Percentiles rank a stretch among this genome's conserved stretches.
These are phyloP conservation scores for Cladosporium sp. DNA, from an alignment of 2,329 filamentous ascomycete species.

Conservation along the genomic window DNA sequence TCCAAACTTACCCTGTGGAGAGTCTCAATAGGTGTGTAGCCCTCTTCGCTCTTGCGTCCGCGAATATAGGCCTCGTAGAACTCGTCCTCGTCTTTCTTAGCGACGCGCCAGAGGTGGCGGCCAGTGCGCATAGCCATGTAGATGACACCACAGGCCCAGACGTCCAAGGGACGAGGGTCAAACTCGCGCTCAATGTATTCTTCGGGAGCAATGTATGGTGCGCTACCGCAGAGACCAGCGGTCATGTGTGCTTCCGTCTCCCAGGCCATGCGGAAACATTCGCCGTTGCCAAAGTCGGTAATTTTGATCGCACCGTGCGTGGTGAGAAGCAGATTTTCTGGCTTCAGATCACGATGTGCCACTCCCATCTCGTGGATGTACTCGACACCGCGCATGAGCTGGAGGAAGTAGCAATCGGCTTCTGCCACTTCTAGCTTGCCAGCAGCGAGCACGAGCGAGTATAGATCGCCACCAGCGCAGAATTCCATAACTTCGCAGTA, in stretches of 20 bases:
- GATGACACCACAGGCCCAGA: conserved; percentile 98
- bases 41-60: conserved; percentile 89
- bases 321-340: conserved; percentile 92
- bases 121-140: conserved; percentile 99
- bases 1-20: conserved; percentile 77
- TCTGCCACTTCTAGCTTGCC: conserved; percentile 90
- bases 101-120: conserved; percentile 93
- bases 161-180: conserved; percentile 93
- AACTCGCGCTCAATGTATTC: conserved; percentile 96
- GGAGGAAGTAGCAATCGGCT: conserved; percentile 98
- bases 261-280: conserved; percentile 99
- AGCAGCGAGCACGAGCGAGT: conserved; percentile 86
- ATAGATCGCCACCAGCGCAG: conserved; percentile 93
- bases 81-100: conserved; percentile 94
- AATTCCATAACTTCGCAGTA: conserved; percentile 99
- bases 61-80: conserved; percentile 95
- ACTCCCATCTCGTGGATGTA: conserved; percentile 99
- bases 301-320: conserved; percentile 93
- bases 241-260: conserved; percentile 99
- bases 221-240: conserved; percentile 91
- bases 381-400: conserved; percentile 97
- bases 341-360: conserved; percentile 93
- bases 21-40: conserved; percentile 94
- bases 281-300: conserved; percentile 97
- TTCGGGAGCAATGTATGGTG: conserved; percentile 95